These are phyloP conservation scores for Adenanthera pavonina DNA, from an alignment of 306 rosid genomes.

Conservation along the genomic window DNA sequence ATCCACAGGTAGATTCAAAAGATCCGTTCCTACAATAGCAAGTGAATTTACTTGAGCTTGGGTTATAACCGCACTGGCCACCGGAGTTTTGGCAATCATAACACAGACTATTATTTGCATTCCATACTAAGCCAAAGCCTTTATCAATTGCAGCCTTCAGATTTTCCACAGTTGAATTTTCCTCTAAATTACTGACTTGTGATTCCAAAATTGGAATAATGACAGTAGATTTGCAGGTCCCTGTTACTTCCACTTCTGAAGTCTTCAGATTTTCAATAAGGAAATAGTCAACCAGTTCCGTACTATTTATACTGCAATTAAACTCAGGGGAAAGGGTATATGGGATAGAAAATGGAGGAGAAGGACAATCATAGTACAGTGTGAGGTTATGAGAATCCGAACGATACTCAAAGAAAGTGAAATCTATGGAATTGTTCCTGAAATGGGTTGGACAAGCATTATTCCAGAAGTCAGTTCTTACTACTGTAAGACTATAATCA, in stretches of 20 bases:
- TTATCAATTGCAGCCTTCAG: slow-evolving; percentile 41
- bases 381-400: slow-evolving; percentile 32
- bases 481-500: slow-evolving; percentile 39
- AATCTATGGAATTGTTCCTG: slow-evolving; percentile 36
- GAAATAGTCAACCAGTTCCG: slow-evolving; percentile 35
- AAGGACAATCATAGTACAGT: slow-evolving; percentile 52
- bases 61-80: slow-evolving; percentile 58
- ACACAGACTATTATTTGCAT: slow-evolving; percentile 49
- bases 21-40: slow-evolving; percentile 61
- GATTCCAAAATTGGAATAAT: slow-evolving; percentile 43
- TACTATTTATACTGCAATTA: slow-evolving; percentile 41
- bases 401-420: slow-evolving; percentile 30
- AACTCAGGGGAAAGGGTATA: slow-evolving; percentile 29
- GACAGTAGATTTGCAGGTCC: slow-evolving; percentile 40
- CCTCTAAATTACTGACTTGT: slow-evolving; percentile 2
- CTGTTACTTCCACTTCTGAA: not conserved
- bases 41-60: slow-evolving; percentile 42
- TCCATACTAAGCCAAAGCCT: slow-evolving; percentile 61
- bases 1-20: slow-evolving; percentile 39
- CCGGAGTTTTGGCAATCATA: slow-evolving; percentile 44
- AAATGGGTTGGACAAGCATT: slow-evolving; percentile 40
- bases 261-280: not conserved
- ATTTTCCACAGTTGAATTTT: slow-evolving; percentile 11
- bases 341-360: not conserved
- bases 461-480: slow-evolving; percentile 52